Evolutionary conservation across 352 stramenopile species (phyloP).

Genomic region (Pythium utonaiense): DNA sequence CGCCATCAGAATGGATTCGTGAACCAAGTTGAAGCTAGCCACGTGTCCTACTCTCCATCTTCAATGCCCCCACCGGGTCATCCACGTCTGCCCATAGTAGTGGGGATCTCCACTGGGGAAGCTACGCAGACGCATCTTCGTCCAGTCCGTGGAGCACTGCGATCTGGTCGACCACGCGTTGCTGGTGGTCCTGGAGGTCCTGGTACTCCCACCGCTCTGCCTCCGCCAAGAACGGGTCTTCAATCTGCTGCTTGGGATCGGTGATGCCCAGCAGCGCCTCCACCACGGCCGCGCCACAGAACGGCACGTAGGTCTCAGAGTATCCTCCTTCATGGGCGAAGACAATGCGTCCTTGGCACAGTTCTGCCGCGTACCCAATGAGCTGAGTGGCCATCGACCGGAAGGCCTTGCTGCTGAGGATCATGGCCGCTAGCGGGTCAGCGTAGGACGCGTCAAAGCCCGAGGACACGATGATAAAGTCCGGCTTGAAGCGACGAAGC

Average conservation of each 20-base stretch:
- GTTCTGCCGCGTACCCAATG: conserved; percentile 31
- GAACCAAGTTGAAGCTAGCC: background rate
- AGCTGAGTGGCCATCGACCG: conserved; percentile 62
- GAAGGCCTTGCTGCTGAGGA: conserved; percentile 72
- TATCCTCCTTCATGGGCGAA: conserved; percentile 84
- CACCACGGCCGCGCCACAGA: conserved; percentile 81
- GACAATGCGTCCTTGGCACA: conserved; percentile 57
- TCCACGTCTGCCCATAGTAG: no score
- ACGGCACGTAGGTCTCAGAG: conserved; percentile 88
- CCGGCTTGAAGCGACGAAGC: conserved; percentile 61
- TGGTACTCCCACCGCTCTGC: conserved; percentile 75
- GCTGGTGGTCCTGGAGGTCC: conserved; percentile 69
- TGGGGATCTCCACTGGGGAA: no score
- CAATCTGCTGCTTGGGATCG: conserved; percentile 38
- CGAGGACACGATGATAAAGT: conserved; percentile 77
- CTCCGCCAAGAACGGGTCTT: conserved; percentile 58
- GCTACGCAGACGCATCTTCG: no score
- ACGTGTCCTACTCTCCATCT: no score
- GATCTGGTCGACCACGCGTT: conserved; percentile 42
- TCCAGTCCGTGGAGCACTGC: conserved; percentile 24
- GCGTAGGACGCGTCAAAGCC: conserved; percentile 79
- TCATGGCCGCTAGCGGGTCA: conserved; percentile 83
- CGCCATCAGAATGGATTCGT: background rate
- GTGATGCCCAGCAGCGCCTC: conserved; percentile 60
- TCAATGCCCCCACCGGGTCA: no score